phyloP scores from a whole-genome alignment of 306 rosid genomes.

The Adenanthera pavonina region DNA sequence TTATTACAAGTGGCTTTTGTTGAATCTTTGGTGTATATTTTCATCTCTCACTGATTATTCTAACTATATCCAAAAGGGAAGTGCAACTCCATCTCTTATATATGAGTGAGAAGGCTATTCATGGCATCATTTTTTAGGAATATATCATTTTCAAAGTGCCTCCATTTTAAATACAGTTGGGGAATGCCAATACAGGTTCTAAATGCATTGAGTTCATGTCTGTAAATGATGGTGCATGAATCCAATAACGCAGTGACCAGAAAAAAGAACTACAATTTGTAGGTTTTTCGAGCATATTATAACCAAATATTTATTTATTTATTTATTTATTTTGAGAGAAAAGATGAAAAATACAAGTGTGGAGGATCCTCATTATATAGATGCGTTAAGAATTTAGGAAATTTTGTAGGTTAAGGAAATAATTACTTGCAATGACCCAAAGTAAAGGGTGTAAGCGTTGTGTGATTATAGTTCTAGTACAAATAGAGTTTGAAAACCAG shows the following conservation, averaged over 20 bases:
- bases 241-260: neutral
- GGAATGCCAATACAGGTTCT: neutral
- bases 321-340: neutral
- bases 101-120: neutral
- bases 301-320: neutral
- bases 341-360: neutral
- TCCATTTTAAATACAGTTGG: neutral
- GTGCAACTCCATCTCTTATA: neutral
- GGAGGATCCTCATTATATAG: neutral
- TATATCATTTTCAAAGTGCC: neutral
- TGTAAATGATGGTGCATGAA: neutral
- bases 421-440: neutral
- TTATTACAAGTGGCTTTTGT: neutral
- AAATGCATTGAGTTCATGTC: neutral
- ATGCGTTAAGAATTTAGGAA: neutral
- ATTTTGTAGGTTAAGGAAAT: neutral
- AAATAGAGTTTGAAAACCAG: neutral
- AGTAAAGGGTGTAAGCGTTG: neutral
- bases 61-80: neutral
- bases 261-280: neutral
- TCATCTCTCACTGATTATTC: conserved; percentile 3
- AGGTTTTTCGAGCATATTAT: neutral
- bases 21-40: conserved; percentile 10
- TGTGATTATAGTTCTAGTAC: neutral
- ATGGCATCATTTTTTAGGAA: neutral